Evolutionary conservation across 192 early-diverging fungal genomes (phyloP).

Genomic region (Allomyces macrogynus): DNA sequence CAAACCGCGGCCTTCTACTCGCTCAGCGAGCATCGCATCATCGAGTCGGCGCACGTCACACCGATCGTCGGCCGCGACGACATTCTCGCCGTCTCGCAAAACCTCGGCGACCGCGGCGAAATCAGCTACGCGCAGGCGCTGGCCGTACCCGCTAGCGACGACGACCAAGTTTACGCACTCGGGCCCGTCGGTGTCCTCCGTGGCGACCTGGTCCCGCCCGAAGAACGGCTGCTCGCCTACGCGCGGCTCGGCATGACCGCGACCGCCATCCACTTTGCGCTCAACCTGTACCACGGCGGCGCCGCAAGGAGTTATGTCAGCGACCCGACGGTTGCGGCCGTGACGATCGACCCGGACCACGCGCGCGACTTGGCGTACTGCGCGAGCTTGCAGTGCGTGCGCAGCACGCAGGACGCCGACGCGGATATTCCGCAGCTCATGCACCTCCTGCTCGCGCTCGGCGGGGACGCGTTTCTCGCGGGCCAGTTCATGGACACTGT

Average conservation of each 20-base stretch:
- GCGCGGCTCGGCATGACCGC: neutral
- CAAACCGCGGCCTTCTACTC: neutral
- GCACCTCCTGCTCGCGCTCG: neutral
- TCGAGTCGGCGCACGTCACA: neutral
- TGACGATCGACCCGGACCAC: neutral
- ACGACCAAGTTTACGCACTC: neutral
- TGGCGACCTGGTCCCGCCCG: neutral
- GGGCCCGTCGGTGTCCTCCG: neutral
- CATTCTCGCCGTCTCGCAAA: neutral
- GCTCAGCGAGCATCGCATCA: neutral
- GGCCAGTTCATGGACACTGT: no score
- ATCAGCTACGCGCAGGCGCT: neutral
- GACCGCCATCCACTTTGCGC: neutral
- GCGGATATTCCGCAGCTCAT: neutral
- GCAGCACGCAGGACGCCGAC: neutral
- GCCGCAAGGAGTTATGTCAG: neutral
- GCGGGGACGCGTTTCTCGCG: no score
- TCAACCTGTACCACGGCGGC: neutral
- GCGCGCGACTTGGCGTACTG: neutral
- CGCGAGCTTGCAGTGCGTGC: neutral
- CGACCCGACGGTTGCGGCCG: neutral
- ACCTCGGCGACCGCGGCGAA: neutral
- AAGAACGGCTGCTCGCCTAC: neutral
- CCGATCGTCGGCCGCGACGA: neutral
- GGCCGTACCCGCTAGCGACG: no score